Evolutionary conservation across 768 basidiomycete species (phyloP), one percentile per base, ranked within the genome.

Genomic region (Porpolomopsis calyptriformis): DNA sequence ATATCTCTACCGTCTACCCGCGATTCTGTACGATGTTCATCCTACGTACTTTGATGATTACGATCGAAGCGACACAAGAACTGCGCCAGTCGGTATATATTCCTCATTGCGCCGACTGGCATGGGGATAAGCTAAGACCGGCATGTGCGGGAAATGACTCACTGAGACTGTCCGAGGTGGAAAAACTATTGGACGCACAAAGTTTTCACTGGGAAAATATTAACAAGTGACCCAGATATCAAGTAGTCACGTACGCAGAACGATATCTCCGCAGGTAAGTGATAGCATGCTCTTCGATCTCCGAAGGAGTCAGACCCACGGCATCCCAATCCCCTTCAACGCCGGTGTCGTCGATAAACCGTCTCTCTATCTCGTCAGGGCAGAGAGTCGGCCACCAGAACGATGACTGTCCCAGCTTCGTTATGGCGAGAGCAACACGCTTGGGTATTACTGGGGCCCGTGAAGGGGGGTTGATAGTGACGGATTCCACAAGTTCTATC

Each of bases 311-410:
- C 47, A 97, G 78, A 19, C 86, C 85, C 49, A 96, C 71, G 38
- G 76, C 74, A 54, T 79, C 79, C 91, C 91, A 97, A 60, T 83
- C 83, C 19, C 88, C 88, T 16, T 69, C 72, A 48, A 70, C 75
- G 47, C 80, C 74, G 29, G 69, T 69, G 62, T 98, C 93, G 65
- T 91, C 75, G 53, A 97, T 77, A 61, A 78, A 96, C 49, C 89
- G 77, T 57, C 96, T 73, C 56, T 77, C 74, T 18, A 99, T 82
- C 63, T 96, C 92, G 60, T 99, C 94, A 1, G 91, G 88, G 59
- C 76, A 80, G 41, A 96, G 71, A 29, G 85, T 74, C 10, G 93
- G 92, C 92, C 93, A 98, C 92, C 91, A 99, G 64, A 72, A 49
- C n/a, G n/a, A n/a, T 54, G 62, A 59, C 78, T 85, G 66, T n/a